Base-by-base conservation (phyloP, 2,329 filamentous ascomycete species). In the Thermochaetoides dissita region DNA sequence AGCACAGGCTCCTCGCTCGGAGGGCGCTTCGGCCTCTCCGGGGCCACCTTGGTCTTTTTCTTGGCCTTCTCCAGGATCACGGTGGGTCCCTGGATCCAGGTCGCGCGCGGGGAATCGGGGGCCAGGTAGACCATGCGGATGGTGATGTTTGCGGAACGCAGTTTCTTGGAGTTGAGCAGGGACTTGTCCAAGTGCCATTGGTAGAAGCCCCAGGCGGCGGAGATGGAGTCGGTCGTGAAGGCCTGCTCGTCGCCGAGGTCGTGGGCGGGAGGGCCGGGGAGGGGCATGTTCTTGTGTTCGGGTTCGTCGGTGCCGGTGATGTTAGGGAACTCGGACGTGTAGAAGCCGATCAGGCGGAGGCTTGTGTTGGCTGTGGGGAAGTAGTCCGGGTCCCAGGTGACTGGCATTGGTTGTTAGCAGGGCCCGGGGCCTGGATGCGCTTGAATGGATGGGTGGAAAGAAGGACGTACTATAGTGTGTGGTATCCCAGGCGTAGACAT, bases 301-400 rank as follows among this genome's bases (percentile, higher is more conserved):
- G 9, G 3, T 6, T 34, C n/a, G 32, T 34, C 32, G 32, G 32
- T 6, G 32, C n/a, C 6, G 10, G n/a, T 35, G 34, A 11, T 12
- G 34, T 35, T 43, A 1, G 48, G 50, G 42, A 59, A 59, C 38
- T 46, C 44, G 39, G 39, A 9, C 47, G 67, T 57, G 48, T 64
- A 63, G 52, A 57, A 56, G 50, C 59, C 62, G 5, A 57, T 49
- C 39, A 63, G 39, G 7, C 56, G 51, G 41, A 67, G 53, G 37
- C 59, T 63, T 24, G 59, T 59, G 50, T 65, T 63, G 42, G 61
- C 57, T 38, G 59, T 54, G 51, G 61, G 36, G 60, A 72, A 74
- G 57, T 62, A 69, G 39, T 63, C 58, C 24, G 71, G 61, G 49
- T 77, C 71, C 72, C 72, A 76, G 29, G 69, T 74, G 41, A 76